Percentiles rank a stretch among this genome's conserved stretches.
These are phyloP conservation scores for Albugo candida DNA, from an alignment of 352 stramenopile genomes.

Conservation along the genomic window DNA sequence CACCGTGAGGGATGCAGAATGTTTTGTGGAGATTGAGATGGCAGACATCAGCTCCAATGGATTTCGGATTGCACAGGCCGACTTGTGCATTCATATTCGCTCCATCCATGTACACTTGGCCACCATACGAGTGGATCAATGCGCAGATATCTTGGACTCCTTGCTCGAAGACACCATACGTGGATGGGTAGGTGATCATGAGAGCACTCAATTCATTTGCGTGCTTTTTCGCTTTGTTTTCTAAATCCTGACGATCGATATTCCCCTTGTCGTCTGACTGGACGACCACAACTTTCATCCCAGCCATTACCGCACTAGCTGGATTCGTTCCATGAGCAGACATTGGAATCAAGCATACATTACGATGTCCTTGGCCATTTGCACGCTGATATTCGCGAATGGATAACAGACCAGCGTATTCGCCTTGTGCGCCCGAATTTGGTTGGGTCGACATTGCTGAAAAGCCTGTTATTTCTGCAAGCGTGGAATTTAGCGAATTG, in stretches of 20 bases:
- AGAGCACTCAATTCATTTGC: constrained; percentile 90
- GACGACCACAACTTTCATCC: constrained; percentile 95
- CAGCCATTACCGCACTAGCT: constrained; percentile 91
- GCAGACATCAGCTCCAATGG: constrained; percentile 95
- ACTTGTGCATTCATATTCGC: constrained; percentile 99
- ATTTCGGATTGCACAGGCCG: constrained; percentile 90
- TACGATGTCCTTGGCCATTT: constrained; percentile 84
- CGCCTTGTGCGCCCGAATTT: constrained; percentile 94
- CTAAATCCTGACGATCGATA: constrained; percentile 90
- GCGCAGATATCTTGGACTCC: constrained; percentile 93
- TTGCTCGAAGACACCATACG: constrained; percentile 98
- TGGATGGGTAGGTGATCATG: constrained; percentile 99
- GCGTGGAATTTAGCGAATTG: constrained; percentile 86
- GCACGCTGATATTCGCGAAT: constrained; percentile 93
- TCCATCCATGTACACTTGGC: constrained; percentile 99
- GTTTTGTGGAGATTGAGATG: constrained; percentile 99
- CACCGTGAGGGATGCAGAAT: constrained; percentile 98
- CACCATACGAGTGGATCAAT: constrained; percentile 90
- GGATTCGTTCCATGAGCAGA: constrained; percentile 98
- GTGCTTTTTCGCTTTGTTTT: constrained; percentile 90
- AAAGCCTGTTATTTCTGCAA: constrained; percentile 97
- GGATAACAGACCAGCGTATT: constrained; percentile 93
- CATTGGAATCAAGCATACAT: constrained; percentile 97
- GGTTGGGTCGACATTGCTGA: constrained; percentile 93
- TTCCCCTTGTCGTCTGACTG: constrained; percentile 94